These are phyloP conservation scores for Avicennia marina DNA, from an alignment of 257 asterid species.

Conservation along the genomic window DNA sequence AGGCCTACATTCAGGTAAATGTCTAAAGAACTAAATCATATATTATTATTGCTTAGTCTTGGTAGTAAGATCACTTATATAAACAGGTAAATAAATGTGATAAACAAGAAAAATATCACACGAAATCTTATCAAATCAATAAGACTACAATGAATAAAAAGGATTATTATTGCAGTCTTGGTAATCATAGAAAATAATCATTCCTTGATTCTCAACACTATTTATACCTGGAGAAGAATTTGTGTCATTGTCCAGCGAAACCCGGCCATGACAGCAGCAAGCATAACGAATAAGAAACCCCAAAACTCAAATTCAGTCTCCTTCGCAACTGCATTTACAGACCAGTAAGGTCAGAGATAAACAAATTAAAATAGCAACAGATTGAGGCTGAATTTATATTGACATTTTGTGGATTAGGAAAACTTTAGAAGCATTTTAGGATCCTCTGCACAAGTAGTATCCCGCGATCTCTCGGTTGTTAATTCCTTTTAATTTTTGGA, in stretches of 20 bases:
- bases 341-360: conserved; percentile 17
- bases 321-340: conserved; percentile 68
- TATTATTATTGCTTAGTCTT: no score
- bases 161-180: no score
- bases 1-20: no score
- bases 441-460: conserved; percentile 1
- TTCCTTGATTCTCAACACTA: no score
- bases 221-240: conserved; percentile 92
- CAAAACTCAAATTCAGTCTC: conserved; percentile 94
- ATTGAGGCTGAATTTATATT: conserved; percentile 1
- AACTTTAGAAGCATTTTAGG: background rate
- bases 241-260: conserved; percentile 99
- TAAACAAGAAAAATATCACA: no score
- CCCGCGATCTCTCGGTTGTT: background rate
- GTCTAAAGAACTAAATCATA: no score
- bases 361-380: conserved; percentile 1
- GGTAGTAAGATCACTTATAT: no score
- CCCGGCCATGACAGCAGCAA: conserved; percentile 99
- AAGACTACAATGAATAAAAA: no score
- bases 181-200: no score
- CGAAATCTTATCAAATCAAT: no score
- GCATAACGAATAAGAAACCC: conserved; percentile 94
- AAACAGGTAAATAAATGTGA: no score
- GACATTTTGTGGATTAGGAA: background rate
- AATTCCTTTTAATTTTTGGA: background rate